phyloP scores from a whole-genome alignment of 1,139 yeast genomes.

The Pichia sp. region DNA sequence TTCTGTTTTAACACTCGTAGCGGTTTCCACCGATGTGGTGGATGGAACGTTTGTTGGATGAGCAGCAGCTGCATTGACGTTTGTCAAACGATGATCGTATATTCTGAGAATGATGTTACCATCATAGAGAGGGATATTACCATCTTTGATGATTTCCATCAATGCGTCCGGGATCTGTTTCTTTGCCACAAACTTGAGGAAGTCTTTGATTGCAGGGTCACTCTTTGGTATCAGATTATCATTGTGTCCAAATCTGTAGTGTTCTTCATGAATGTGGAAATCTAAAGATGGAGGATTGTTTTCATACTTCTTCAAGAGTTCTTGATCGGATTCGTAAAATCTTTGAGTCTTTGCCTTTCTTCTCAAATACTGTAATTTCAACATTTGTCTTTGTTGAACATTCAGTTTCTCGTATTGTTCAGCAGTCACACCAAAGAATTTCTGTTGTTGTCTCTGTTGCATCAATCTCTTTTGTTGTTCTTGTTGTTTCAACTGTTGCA shows the following conservation, averaged over 20 bases:
- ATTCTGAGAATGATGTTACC: constrained; percentile 87
- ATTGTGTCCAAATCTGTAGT: constrained; percentile 74
- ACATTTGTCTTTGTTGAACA: constrained; percentile 42
- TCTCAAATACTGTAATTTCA: constrained; percentile 45
- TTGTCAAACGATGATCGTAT: constrained; percentile 55
- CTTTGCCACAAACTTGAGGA: constrained; percentile 71
- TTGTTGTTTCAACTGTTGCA: constrained; percentile 12
- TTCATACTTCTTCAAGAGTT: constrained; percentile 74
- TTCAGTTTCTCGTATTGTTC: constrained; percentile 35
- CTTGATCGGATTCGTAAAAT: constrained; percentile 71
- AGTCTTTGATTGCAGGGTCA: constrained; percentile 77
- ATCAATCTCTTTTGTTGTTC: constrained; percentile 19
- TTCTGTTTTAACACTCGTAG: too few species aligned
- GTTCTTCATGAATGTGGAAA: constrained; percentile 87
- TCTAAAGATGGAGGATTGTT: constrained; percentile 80
- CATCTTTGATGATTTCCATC: constrained; percentile 85
- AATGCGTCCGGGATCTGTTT: constrained; percentile 89
- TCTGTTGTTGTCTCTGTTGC: constrained; percentile 26
- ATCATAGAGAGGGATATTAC: constrained; percentile 79
- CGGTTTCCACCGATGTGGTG: background rate
- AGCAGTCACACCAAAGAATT: constrained; percentile 35
- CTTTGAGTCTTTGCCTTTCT: constrained; percentile 48
- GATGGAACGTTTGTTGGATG: background rate
- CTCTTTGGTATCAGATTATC: constrained; percentile 81
- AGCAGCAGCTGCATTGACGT: background rate